Evolutionary conservation across 1,284 basidiomycete species (phyloP), one percentile per base, ranked within the genome.

Genomic region (Leucoagaricus sp.): DNA sequence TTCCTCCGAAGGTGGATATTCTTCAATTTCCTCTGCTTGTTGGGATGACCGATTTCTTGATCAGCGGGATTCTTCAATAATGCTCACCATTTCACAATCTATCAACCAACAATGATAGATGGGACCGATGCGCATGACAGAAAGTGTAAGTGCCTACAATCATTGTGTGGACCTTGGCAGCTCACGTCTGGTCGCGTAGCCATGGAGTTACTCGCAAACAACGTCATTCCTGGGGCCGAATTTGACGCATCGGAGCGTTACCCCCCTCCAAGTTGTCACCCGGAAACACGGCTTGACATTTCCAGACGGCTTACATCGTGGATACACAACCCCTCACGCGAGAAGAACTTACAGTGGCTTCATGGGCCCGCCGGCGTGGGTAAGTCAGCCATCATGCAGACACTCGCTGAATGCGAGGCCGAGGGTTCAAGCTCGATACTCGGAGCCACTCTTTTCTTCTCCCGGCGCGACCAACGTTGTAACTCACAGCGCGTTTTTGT

Each of bases 211-310:
- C 36, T 51, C 38, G 25, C n/a, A 19, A 8, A 42, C n/a, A 13
- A 51, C 33, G 26, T 9, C 4, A 51, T 41, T 8, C 6, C 21
- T 26, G 49, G 36, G 4, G 36, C 49, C 4, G 15, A 23, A 42
- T 51, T 25, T 19, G 49, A 51, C 25, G 38, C 49, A 13, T 51
- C 49, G 15, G 49, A 38, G 0, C 49, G 49, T 21, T 25, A 50
- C 15, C 49, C 49, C 15, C 49, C 44, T 33, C 51, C 51, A 8
- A 26, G 41, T 7, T 53, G 51, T 13, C 51, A 53, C 15, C 51
- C 51, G 15, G 15, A 29, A 4, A 45, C 41, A 25, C 41, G 51
- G 3, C 7, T 36, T 0, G 31, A 19, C 33, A 44, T 53, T 1
- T 19, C 10, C 25, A 31, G 12, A 10, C 19, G 21, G 2, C 23